Base-by-base conservation (phyloP, 1,284 basidiomycete species). In the Jaminaea rosea region DNA sequence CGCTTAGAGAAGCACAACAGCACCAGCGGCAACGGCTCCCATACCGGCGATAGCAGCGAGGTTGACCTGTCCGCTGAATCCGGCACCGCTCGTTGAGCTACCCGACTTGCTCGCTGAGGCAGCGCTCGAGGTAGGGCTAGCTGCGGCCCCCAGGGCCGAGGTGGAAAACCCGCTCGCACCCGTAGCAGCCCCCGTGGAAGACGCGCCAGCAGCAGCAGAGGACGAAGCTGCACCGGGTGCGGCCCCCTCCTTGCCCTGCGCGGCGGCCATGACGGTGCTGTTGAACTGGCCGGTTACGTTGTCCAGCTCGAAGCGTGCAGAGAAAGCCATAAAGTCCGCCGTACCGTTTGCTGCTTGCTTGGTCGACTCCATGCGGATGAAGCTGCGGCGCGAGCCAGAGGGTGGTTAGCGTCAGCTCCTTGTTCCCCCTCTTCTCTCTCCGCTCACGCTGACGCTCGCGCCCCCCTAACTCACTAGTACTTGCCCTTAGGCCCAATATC, bases 341-440 rank as follows among this genome's bases (percentile, higher is more conserved):
- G 49, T 50, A 36, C 45, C 49, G 46, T 39, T 48, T n/a, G 63
- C 51, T 36, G 48, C 55, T 44, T 50, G 48, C 44, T 62, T 56
- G 54, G 61, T 59, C 44, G 59, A 59, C 39, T 69, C 65, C 46
- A 67, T 60, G 23, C 67, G 67, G 53, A 69, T 48, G 53, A 69
- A 69, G 65, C 50, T 52, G 50, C 21, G 47, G 47, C 15, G 31
- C n/a, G n/a, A n/a, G n/a, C n/a, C n/a, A n/a, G n/a, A n/a, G 32
- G 27, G n/a, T 26, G 29, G 46, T 45, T 15, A 19, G 9, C 29
- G 9, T 13, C 9, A 6, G 44, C 13, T 11, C 29, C 7, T 10
- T 21, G 26, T n/a, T n/a, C n/a, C n/a, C n/a, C n/a, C n/a, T n/a
- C n/a, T n/a, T n/a, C n/a, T n/a, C n/a, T n/a, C 46, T 17, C n/a